Conservation (phyloP, 1,284 basidiomycete species). For the Ganoderma lucidum region DNA sequence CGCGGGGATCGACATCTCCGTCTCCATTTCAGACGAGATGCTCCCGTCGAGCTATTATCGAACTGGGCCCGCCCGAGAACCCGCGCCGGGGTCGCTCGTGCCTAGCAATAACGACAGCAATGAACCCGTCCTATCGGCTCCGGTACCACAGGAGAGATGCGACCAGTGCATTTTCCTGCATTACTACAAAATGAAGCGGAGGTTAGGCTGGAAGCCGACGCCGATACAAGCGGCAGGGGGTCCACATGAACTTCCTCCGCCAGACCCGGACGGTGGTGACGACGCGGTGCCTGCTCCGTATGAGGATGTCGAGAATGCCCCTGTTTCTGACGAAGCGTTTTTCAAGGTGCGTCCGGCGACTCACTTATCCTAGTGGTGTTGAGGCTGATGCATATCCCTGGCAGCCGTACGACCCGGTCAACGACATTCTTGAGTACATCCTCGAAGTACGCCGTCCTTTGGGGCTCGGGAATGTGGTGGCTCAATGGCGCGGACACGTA, state of each 20-base stretch:
- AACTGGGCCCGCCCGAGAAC: not conserved
- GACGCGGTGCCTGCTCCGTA: not conserved
- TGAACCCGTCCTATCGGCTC: not conserved
- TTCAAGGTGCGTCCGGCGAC: not conserved
- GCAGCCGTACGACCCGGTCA: slow-evolving; percentile 25
- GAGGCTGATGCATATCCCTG: not conserved
- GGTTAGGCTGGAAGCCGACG: slow-evolving; percentile 13
- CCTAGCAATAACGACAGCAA: not conserved
- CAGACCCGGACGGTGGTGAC: slow-evolving; percentile 11
- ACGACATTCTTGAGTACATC: slow-evolving; percentile 32
- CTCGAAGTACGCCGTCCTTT: not conserved
- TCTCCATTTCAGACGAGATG: slow-evolving; percentile 12
- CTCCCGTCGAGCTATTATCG: slow-evolving; percentile 10
- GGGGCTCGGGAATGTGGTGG: not conserved
- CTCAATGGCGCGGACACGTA: not conserved
- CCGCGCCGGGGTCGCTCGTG: not conserved
- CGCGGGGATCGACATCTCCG: slow-evolving; percentile 9
- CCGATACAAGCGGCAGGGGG: slow-evolving; percentile 31
- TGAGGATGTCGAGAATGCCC: not conserved
- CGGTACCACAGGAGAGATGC: slow-evolving; percentile 4
- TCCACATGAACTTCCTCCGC: slow-evolving; percentile 23
- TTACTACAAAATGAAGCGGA: slow-evolving; percentile 35
- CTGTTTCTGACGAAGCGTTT: not conserved
- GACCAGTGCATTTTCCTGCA: slow-evolving; percentile 36
- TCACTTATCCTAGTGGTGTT: not conserved